Evolutionary conservation across 2,329 filamentous ascomycete genomes (phyloP).

Genomic region (Epichloe glyceriae): DNA sequence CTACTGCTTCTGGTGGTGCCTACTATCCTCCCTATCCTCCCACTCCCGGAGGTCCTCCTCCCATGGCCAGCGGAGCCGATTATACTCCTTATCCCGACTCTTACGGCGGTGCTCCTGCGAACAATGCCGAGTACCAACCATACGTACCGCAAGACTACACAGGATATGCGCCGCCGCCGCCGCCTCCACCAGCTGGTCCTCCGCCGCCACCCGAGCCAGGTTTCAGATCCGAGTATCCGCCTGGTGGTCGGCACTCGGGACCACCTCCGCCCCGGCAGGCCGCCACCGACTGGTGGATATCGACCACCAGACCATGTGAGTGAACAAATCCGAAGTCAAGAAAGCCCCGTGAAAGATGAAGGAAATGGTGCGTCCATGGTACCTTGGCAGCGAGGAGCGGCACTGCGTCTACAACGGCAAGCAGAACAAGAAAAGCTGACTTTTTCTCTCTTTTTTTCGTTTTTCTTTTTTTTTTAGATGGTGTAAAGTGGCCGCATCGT

Average conservation of each 20-base stretch:
- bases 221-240: constrained; percentile 8
- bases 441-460: background rate
- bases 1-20: constrained; percentile 37
- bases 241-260: constrained; percentile 13
- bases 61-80: constrained; percentile 5
- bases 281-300: constrained; percentile 19
- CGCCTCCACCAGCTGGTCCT: constrained; percentile 21
- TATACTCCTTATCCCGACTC: constrained; percentile 14
- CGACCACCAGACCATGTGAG: constrained; percentile 31
- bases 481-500: constrained; percentile 12
- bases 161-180: constrained; percentile 24
- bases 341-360: constrained; percentile 13
- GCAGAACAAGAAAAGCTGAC: constrained; percentile 11
- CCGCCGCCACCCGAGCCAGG: constrained; percentile 9
- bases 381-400: constrained; percentile 11
- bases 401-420: background rate
- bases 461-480: constrained; percentile 13
- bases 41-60: constrained; percentile 12
- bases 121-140: constrained; percentile 21
- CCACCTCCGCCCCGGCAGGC: constrained; percentile 21
- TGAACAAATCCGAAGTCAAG: constrained; percentile 21
- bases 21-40: constrained; percentile 31
- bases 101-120: constrained; percentile 14
- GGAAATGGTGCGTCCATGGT: constrained; percentile 27
- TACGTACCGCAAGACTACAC: constrained; percentile 32